Percentiles rank a stretch among this genome's conserved stretches.
phyloP scores from a whole-genome alignment of 2,329 filamentous ascomycete species.

The Ceratocystis huliohia region DNA sequence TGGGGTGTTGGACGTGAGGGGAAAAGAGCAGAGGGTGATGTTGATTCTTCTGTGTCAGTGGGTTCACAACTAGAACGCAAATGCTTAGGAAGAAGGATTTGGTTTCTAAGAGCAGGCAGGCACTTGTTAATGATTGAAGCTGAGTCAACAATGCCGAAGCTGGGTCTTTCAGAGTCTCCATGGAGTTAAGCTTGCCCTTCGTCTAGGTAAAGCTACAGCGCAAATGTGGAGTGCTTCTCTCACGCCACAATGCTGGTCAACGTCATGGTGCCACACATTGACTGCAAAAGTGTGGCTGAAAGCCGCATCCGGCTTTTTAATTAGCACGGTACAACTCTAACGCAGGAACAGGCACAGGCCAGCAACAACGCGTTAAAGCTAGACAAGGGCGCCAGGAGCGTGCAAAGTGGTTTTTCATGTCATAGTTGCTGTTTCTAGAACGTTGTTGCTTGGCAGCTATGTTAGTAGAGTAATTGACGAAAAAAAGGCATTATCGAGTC shows the following conservation, averaged over 20 bases:
- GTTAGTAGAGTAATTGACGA: not conserved
- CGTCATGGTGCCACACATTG: not conserved
- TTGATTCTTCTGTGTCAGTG: no score
- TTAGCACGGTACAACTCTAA: not conserved
- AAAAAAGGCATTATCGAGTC: not conserved
- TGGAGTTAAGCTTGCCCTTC: no score
- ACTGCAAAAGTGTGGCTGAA: not conserved
- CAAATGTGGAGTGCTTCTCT: constrained; percentile 3
- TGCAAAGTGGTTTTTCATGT: constrained; percentile 17
- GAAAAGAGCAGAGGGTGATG: not conserved
- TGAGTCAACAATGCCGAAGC: no score
- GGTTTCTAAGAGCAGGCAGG: no score
- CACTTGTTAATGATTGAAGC: no score
- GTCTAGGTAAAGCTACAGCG: not conserved
- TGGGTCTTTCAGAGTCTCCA: no score
- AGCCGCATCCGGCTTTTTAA: not conserved
- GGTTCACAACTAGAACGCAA: no score
- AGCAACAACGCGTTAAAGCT: not conserved
- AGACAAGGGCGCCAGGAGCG: not conserved
- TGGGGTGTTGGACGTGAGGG: not conserved
- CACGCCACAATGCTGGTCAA: not conserved
- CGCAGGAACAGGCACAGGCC: not conserved
- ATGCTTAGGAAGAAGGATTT: no score
- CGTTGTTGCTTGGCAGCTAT: not conserved
- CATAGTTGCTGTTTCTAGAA: not conserved